Evolutionary conservation across 1,284 basidiomycete genomes (phyloP).

Genomic region (Flammula alnicola): DNA sequence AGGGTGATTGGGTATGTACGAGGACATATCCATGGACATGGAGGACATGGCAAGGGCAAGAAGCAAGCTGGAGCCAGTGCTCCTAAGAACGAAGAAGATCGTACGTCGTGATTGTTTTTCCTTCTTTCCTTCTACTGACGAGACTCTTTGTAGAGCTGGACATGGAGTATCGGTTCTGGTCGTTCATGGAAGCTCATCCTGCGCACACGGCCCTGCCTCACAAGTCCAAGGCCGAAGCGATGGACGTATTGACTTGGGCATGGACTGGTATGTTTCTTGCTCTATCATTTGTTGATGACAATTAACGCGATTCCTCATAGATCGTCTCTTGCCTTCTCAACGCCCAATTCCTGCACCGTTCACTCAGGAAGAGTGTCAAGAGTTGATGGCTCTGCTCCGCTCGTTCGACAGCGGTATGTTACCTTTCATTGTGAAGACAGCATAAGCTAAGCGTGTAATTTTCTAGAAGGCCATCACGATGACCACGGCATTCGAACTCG

Average conservation of each 20-base stretch:
- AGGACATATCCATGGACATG: conserved; percentile 17
- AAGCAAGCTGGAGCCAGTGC: conserved; percentile 24
- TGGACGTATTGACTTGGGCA: conserved; percentile 75
- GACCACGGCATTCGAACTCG: conserved; percentile 65
- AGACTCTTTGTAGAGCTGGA: conserved; percentile 52
- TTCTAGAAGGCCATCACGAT: conserved; percentile 36
- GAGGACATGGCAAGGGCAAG: conserved; percentile 29
- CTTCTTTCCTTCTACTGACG: background rate
- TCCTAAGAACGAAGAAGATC: conserved; percentile 47
- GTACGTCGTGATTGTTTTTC: conserved; percentile 43
- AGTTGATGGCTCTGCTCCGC: conserved; percentile 64
- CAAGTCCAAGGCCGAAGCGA: conserved; percentile 62
- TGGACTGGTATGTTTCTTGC: conserved; percentile 57
- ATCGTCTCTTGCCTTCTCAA: conserved; percentile 66
- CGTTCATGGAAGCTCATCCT: conserved; percentile 74
- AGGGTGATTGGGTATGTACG: conserved; percentile 19
- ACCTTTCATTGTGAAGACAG: background rate
- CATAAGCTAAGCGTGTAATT: background rate
- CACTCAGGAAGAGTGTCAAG: conserved; percentile 72
- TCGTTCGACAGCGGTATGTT: conserved; percentile 41
- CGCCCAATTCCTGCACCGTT: conserved; percentile 64
- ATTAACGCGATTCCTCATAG: conserved; percentile 36
- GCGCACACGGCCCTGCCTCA: conserved; percentile 60
- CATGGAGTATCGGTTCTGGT: conserved; percentile 76
- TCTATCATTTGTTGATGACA: background rate